Evolutionary conservation across 2,329 filamentous ascomycete species (phyloP), one percentile per base, ranked within the genome.

Genomic region (Colletotrichum sp.): DNA sequence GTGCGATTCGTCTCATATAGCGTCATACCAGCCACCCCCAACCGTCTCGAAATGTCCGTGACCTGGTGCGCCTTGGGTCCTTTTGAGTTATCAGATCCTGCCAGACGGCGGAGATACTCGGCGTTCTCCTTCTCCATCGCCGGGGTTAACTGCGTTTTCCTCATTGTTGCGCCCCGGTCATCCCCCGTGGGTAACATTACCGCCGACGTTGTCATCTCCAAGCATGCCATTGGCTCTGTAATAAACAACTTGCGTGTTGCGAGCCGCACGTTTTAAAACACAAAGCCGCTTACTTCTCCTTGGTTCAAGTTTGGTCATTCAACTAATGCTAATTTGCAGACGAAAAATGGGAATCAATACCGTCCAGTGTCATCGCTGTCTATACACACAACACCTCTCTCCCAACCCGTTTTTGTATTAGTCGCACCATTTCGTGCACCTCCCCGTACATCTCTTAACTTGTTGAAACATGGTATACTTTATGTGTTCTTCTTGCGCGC

Each of bases 401-500:
- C 34, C 62, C 34, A 30, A 55, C 21, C 30, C 55, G 28, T 68
- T 55, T 67, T 67, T 21, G 39, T 68, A 68, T 68, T 57, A 68
- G 49, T 55, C 44, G 30, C 49, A 55, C 16, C 39, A 12, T 30
- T 52, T 7, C 39, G 21, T 34, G 12, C 32, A 24, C 32, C 28
- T 69, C 34, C 28, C 39, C 64, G 10, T 60, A 49, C 28, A 34
- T 34, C 18, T n/a, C 36, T 71, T 39, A 44, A 64, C n/a, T 28
- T 36, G 18, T 44, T 26, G 21, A 28, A 34, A 39, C 28, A 0
- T 39, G 24, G n/a, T 26, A 26, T 13, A 21, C 30, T 16, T 70
- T 26, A 77, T 28, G 71, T 77, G 57, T 85, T 84, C 84, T 88
- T 87, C 81, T 85, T 87, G 75, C 85, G 82, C 73, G 85, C 86